A percentile compares a stretch with the other conserved stretches of the same genome.
Conservation (phyloP, 2,329 filamentous ascomycete genomes). For the Thielaviopsis populi region DNA sequence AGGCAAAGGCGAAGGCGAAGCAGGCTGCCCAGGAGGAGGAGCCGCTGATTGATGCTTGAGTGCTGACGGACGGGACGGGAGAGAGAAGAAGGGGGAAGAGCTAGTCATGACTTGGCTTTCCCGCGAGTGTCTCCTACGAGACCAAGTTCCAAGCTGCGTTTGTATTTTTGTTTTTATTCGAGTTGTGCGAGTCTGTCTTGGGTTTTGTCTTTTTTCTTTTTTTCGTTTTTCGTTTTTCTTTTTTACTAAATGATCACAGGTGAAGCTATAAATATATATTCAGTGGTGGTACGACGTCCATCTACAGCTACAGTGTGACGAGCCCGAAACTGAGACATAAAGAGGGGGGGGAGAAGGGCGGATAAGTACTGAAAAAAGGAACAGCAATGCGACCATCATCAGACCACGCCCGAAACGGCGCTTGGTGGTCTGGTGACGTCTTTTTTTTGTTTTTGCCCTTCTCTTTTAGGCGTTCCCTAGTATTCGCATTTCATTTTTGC, state of each 20-base stretch:
- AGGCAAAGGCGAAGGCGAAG: slow-evolving; percentile 45
- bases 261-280: background rate
- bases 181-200: background rate
- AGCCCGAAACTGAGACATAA: background rate
- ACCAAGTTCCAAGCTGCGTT: background rate
- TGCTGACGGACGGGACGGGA: background rate
- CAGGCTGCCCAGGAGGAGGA: slow-evolving; percentile 35
- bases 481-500: background rate
- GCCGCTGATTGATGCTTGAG: slow-evolving; percentile 46
- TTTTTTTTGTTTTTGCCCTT: background rate
- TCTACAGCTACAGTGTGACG: background rate
- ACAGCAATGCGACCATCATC: background rate
- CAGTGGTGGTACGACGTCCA: background rate
- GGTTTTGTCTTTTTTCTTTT: background rate
- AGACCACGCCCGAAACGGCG: too few relatives aligned
- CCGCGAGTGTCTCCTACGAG: background rate
- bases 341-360: background rate
- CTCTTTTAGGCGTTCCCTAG: background rate
- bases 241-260: background rate
- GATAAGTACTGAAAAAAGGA: background rate
- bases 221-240: background rate
- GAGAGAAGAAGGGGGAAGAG: background rate
- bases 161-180: background rate
- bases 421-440: background rate
- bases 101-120: background rate